Evolutionary conservation across 1,139 yeast genomes (phyloP), one percentile per base, ranked within the genome.

Genomic region (Scheffersomyces cryptocercus): DNA sequence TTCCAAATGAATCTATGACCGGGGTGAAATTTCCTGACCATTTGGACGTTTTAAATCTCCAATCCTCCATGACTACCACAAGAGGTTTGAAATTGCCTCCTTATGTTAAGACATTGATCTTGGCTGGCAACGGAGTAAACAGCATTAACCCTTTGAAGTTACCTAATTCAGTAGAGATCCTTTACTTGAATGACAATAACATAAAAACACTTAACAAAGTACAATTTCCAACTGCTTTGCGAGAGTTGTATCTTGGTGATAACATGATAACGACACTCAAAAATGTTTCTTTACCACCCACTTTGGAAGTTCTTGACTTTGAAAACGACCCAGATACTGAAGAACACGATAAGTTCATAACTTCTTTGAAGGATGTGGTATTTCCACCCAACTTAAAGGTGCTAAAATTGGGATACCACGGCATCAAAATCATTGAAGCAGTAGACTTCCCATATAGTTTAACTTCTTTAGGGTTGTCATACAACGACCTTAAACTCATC

Each of bases 1-100:
- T 73, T 11, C 79, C 79, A 3, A 74, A 73, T 49, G 79, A 74
- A 47, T 67, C 77, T 5, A 73, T 74, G 79, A 67, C 78, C 0
- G 77, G 79, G 0, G 67, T 74, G 9, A 71, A 70, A 44, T 73
- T 74, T 43, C 79, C 79, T 0, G 79, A 74, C 41, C 64, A 58
- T 62, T 54, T 70, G 29, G 52, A 55, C 14, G 63, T 62, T 3
- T 61, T 74, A 37, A 74, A 74, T 47, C 54, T 74, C 12, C 78
- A 73, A 50, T 72, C 70, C 38, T 68, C 76, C 5, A 74, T 74
- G 79, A 72, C 78, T 2, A 73, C 64, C 46, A 72, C 78, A 1
- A 57, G 79, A 43, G 79, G 79, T 0, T 59, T 74, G 37, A 74
- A 73, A 47, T 50, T 74, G 16, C 78, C 79, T 1, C 59, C 63